A percentile compares a stretch with the other conserved stretches of the same genome.
phyloP scores from a whole-genome alignment of 2,329 filamentous ascomycete species.

The Tolypocladium paradoxum region DNA sequence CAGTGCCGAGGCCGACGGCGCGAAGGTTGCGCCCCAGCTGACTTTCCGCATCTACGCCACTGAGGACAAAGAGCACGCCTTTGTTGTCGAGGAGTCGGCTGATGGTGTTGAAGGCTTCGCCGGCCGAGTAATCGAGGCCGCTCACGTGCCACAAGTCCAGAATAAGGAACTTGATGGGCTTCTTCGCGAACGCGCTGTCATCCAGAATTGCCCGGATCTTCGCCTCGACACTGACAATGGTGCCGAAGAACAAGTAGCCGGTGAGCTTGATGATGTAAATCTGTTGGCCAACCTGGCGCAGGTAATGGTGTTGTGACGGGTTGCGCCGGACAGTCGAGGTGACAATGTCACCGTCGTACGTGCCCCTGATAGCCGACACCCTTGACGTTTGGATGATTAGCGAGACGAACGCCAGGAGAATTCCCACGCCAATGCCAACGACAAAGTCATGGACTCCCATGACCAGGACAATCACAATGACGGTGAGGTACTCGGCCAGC shows the following conservation, averaged over 20 bases:
- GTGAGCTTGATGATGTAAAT: constrained; percentile 86
- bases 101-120: constrained; percentile 88
- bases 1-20: constrained; percentile 71
- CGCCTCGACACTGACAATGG: constrained; percentile 89
- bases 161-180: constrained; percentile 81
- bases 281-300: constrained; percentile 76
- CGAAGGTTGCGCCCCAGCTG: constrained; percentile 69
- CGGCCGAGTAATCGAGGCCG: constrained; percentile 90
- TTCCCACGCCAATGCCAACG: constrained; percentile 82
- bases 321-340: constrained; percentile 89
- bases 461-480: constrained; percentile 79
- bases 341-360: constrained; percentile 81
- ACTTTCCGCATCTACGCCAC: constrained; percentile 66
- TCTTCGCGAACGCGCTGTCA: constrained; percentile 64
- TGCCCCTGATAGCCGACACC: constrained; percentile 78
- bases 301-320: constrained; percentile 75
- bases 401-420: constrained; percentile 81
- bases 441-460: constrained; percentile 99
- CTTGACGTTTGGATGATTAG: constrained; percentile 86
- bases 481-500: constrained; percentile 77
- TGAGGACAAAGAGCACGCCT: constrained; percentile 71
- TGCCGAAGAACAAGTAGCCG: constrained; percentile 97
- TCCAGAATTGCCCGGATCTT: constrained; percentile 74
- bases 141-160: constrained; percentile 84
- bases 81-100: constrained; percentile 71